Evolutionary conservation across 148 eudicot species (phyloP).

Genomic region (Heliosperma pusillum): DNA sequence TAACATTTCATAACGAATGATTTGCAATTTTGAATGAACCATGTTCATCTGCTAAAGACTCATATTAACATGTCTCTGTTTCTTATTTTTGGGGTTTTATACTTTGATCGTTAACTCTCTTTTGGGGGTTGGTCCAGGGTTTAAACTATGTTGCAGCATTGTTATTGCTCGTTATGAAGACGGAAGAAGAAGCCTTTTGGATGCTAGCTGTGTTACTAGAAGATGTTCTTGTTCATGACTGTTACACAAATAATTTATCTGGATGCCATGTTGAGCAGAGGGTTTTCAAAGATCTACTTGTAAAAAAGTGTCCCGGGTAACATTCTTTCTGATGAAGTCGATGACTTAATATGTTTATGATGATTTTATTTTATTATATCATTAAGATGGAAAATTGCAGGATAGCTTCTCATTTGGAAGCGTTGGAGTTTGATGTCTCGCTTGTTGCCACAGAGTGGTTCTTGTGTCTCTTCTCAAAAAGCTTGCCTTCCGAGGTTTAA

Average conservation of each 20-base stretch:
- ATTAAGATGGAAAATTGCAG: constrained; percentile 43
- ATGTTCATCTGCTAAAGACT: neutral
- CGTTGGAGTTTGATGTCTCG: constrained; percentile 83
- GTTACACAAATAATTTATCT: constrained; percentile 77
- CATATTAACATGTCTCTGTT: neutral
- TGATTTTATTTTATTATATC: neutral
- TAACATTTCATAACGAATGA: neutral
- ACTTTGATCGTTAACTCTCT: too few relatives aligned
- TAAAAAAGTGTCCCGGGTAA: constrained; percentile 80
- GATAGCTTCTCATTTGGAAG: constrained; percentile 85
- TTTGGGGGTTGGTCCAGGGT: constrained; percentile 48
- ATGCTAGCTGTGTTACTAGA: constrained; percentile 92
- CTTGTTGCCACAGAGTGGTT: constrained; percentile 98
- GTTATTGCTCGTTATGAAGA: constrained; percentile 91
- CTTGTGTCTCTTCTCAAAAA: constrained; percentile 90
- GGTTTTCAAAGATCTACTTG: constrained; percentile 80
- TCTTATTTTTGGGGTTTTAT: neutral
- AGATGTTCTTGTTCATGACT: constrained; percentile 80
- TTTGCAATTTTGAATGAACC: too few relatives aligned
- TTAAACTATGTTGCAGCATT: constrained; percentile 93
- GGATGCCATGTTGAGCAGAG: constrained; percentile 99
- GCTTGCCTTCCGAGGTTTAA: constrained; percentile 95
- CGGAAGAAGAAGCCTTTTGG: constrained; percentile 99
- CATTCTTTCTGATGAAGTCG: neutral
- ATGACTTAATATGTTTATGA: neutral